Conservation (phyloP, 192 early-diverging fungal species). For the Entomortierella lignicola region DNA sequence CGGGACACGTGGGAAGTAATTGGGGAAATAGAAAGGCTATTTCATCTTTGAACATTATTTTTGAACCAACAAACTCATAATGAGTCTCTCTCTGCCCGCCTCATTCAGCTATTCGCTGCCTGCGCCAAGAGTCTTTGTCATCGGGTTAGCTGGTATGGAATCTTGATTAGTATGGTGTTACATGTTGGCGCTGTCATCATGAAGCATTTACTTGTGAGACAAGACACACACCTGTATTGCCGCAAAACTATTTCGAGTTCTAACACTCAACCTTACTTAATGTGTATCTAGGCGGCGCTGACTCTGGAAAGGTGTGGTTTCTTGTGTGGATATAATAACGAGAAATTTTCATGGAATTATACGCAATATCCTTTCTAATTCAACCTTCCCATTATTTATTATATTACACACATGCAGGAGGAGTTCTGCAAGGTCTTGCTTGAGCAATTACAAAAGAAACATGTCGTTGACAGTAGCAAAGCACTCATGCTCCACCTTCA, state of each 20-base stretch:
- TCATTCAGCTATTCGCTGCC: constrained; percentile 42
- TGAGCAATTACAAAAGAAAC: constrained; percentile 58
- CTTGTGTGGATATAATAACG: neutral
- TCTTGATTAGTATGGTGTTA: neutral
- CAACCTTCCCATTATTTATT: neutral
- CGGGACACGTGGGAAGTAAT: neutral
- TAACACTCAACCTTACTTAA: neutral
- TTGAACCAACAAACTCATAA: neutral
- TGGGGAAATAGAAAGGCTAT: neutral
- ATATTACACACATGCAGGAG: constrained; percentile 12
- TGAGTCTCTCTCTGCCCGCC: constrained; percentile 36
- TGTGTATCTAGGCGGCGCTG: constrained; percentile 36
- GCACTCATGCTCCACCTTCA: constrained; percentile 71
- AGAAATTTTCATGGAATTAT: neutral
- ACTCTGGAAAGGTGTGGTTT: constrained; percentile 38
- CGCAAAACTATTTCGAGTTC: too few relatives aligned
- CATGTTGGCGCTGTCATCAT: too few relatives aligned
- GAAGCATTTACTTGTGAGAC: too few relatives aligned
- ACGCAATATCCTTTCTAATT: neutral
- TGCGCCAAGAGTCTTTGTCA: constrained; percentile 32
- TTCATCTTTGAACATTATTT: neutral
- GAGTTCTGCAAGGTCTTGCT: constrained; percentile 40
- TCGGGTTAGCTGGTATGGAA: constrained; percentile 35
- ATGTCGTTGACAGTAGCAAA: constrained; percentile 53
- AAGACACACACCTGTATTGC: too few relatives aligned